Evolutionary conservation across 73 alveolate species (phyloP).

Genomic region (Paramecium sexaurelia): DNA sequence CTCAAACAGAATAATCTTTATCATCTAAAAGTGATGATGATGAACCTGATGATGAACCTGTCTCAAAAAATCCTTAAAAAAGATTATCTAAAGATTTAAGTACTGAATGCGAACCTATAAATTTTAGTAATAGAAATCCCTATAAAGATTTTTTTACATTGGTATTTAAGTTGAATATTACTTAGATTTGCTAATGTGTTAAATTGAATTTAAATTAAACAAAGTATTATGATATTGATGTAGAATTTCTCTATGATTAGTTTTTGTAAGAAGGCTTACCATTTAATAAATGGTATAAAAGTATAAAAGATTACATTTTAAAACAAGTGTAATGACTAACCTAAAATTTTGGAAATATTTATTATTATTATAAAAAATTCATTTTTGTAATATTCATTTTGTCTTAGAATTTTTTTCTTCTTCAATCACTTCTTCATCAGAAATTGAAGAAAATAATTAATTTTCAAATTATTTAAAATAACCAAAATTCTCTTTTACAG

Average conservation of each 20-base stretch:
- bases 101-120: background rate
- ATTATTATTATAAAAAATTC: background rate
- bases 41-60: background rate
- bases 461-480: background rate
- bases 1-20: background rate
- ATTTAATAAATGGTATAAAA: background rate
- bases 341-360: background rate
- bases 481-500: background rate
- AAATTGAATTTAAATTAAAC: background rate
- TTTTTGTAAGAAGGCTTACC: background rate
- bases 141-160: background rate
- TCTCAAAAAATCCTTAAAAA: background rate
- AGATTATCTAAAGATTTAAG: constrained; percentile 11
- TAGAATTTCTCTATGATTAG: background rate
- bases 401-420: background rate
- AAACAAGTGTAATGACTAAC: background rate
- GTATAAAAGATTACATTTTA: background rate
- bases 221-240: background rate
- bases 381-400: background rate
- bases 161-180: background rate
- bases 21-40: background rate
- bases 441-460: background rate
- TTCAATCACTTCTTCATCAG: background rate
- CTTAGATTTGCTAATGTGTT: background rate
- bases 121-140: background rate